Conservation (phyloP, 75 land plant species). For the Pinus taeda region DNA sequence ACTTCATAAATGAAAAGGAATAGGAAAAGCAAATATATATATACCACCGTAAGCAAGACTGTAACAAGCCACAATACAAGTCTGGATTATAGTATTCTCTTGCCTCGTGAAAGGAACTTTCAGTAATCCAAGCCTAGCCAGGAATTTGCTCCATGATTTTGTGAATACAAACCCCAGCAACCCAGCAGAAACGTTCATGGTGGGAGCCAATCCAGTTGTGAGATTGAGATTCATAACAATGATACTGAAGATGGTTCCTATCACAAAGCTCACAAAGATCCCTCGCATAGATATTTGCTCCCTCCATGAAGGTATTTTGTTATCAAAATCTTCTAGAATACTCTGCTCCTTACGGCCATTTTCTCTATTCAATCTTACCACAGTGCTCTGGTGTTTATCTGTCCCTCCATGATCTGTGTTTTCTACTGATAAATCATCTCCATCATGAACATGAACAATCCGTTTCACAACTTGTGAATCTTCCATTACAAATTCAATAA, state of each 20-base stretch:
- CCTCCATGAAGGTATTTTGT: constrained; percentile 53
- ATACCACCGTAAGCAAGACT: constrained; percentile 74
- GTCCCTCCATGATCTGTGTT: no score
- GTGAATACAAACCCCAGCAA: constrained; percentile 61
- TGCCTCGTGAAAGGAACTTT: constrained; percentile 79
- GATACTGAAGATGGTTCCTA: constrained; percentile 69
- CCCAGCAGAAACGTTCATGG: constrained; percentile 88
- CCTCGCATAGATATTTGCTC: constrained; percentile 69
- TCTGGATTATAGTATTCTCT: constrained; percentile 88
- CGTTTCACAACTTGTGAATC: no score
- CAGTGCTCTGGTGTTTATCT: no score
- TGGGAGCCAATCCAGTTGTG: constrained; percentile 79
- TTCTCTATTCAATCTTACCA: not conserved
- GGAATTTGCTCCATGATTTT: constrained; percentile 46
- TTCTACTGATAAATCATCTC: no score
- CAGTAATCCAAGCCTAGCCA: constrained; percentile 44
- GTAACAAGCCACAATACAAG: constrained; percentile 88
- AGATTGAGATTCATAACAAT: constrained; percentile 85
- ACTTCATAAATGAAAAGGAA: no score
- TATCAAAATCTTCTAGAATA: no score
- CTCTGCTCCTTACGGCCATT: no score
- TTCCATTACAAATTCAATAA: no score
- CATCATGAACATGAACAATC: no score
- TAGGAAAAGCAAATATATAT: not conserved
- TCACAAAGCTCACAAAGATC: constrained; percentile 44